Evolutionary conservation across 2,329 filamentous ascomycete species (phyloP), one percentile per base, ranked within the genome.

Genomic region (Lachnellula subtilissima): DNA sequence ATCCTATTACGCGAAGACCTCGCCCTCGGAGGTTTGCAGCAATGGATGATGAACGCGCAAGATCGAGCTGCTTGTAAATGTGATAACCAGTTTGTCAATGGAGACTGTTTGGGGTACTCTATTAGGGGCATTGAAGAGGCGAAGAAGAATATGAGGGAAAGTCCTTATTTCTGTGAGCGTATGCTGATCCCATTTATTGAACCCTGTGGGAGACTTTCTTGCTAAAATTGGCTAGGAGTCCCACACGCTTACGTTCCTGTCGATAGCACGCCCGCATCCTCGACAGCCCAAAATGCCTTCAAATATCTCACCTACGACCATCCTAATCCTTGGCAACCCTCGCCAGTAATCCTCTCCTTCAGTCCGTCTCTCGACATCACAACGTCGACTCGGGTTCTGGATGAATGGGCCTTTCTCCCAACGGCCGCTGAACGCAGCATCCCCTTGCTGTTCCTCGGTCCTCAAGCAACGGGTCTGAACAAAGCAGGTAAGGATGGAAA

Each of bases 371-470:
- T 72, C 39, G 66, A 70, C 19, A 60, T 65, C 37, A 37, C 62
- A n/a, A 60, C 62, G 7, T 69, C 71, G 6, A 65, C 64, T 8
- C 56, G 58, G 23, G 71, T 70, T 14, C 70, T 76, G 56, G 69
- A 74, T 23, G 73, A 76, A 64, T 75, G 74, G 72, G 63, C 71
- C 19, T 56, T 57, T 9, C 59, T 74, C 4, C 70, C 73, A 8
- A 64, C 69, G 51, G 60, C 63, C 25, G 72, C 69, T 11, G 65
- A 68, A 54, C 67, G 70, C 12, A 73, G 71, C 37, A 71, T 71
- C 3, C 74, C 74, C 4, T 73, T 76, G 60, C 69, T 77, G 17
- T 74, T 74, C 69, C 55, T 77, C 15, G 71, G 74, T 5, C 74
- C 74, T 22, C 69, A 68, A 23, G 71, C 72, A 6, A 36, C 52